phyloP scores from a whole-genome alignment of 352 stramenopile species.

The Nothophytophthora sp. region DNA sequence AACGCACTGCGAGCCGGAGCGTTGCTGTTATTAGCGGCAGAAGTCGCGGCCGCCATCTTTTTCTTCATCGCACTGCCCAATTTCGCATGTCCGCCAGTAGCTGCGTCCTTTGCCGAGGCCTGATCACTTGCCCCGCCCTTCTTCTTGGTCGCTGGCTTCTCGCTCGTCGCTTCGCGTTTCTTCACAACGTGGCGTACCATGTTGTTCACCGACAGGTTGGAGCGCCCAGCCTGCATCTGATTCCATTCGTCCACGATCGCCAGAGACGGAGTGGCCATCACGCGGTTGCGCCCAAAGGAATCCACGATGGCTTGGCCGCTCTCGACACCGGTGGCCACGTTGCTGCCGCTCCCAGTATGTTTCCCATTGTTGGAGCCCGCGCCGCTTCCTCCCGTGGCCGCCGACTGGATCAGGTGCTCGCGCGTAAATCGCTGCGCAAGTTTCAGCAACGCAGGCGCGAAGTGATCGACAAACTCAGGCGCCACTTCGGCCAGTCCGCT shows the following conservation, averaged over 20 bases:
- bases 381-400: slow-evolving; percentile 10
- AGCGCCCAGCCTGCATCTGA: slow-evolving; percentile 68
- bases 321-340: slow-evolving; percentile 30
- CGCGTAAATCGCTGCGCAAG: slow-evolving; percentile 83
- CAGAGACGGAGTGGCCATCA: slow-evolving; percentile 88
- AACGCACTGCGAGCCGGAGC: slow-evolving; percentile 24
- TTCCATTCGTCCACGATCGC: slow-evolving; percentile 86
- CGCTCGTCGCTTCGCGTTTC: slow-evolving; percentile 51
- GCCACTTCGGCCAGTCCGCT: slow-evolving; percentile 54
- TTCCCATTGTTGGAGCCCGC: slow-evolving; percentile 22
- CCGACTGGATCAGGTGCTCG: slow-evolving; percentile 78
- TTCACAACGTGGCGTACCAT: slow-evolving; percentile 69
- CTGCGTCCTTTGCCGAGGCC: slow-evolving; percentile 24
- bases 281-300: slow-evolving; percentile 77
- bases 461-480: slow-evolving; percentile 78
- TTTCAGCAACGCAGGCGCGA: slow-evolving; percentile 77
- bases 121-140: slow-evolving; percentile 31
- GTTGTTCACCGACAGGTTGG: slow-evolving; percentile 81
- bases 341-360: slow-evolving; percentile 20
- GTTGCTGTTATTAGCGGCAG: slow-evolving; percentile 13
- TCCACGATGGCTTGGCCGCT: slow-evolving; percentile 53
- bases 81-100: slow-evolving; percentile 5
- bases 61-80: slow-evolving; percentile 41
- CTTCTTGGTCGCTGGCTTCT: slow-evolving; percentile 62
- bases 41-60: slow-evolving; percentile 28